phyloP scores from a whole-genome alignment of 176 grass and related monocot genomes.

The Oropetium thomaeum region DNA sequence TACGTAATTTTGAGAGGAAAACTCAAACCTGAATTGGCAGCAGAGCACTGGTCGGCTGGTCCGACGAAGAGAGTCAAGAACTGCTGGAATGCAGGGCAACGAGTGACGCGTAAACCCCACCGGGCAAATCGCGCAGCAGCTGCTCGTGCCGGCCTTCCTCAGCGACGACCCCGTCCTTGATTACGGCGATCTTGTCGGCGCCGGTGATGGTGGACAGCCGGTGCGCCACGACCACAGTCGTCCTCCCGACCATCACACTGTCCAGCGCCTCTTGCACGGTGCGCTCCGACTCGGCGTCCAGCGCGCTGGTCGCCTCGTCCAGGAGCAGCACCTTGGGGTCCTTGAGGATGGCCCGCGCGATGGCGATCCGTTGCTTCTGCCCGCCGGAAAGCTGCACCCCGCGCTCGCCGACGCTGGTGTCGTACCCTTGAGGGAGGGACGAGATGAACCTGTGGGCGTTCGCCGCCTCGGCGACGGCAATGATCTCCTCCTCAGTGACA shows the following conservation, averaged over 20 bases:
- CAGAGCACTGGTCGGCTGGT: neutral
- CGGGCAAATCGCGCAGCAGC: constrained; percentile 16
- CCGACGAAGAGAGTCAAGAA: constrained; percentile 3
- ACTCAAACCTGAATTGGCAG: neutral
- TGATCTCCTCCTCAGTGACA: constrained; percentile 60
- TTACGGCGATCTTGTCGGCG: constrained; percentile 38
- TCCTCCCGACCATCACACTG: constrained; percentile 52
- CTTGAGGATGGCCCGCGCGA: constrained; percentile 84
- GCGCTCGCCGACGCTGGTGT: constrained; percentile 74
- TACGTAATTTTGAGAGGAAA: neutral
- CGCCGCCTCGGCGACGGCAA: constrained; percentile 47
- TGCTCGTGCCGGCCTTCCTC: constrained; percentile 47
- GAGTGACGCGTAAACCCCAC: constrained; percentile 44
- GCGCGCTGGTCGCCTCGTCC: constrained; percentile 61
- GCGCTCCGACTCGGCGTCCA: constrained; percentile 59
- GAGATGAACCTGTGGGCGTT: constrained; percentile 73
- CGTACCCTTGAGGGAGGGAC: constrained; percentile 45
- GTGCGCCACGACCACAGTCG: constrained; percentile 42
- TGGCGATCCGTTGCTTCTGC: constrained; percentile 96
- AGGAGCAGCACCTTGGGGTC: constrained; percentile 62
- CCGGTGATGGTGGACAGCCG: constrained; percentile 47
- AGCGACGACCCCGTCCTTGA: constrained; percentile 47
- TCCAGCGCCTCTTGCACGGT: constrained; percentile 54
- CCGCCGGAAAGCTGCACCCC: constrained; percentile 91
- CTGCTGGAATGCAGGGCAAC: constrained; percentile 43